Evolutionary conservation across 495 filamentous ascomycete species (phyloP).

Genomic region (Chlorociboria aeruginascens): DNA sequence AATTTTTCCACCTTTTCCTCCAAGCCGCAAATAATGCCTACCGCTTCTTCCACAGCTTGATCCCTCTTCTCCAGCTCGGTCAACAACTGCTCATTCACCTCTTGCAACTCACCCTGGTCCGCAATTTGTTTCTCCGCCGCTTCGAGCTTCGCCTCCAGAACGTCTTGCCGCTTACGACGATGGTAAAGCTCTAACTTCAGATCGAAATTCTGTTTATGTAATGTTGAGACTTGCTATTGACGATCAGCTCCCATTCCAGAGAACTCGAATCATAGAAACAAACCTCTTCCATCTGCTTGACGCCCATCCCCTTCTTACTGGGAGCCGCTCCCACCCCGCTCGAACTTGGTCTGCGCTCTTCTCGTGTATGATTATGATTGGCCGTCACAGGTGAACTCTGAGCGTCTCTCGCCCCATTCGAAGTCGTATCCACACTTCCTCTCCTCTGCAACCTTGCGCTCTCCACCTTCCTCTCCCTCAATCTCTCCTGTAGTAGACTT

Average conservation of each 20-base stretch:
- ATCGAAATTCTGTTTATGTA: slow-evolving; percentile 84
- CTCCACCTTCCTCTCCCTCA: slow-evolving; percentile 37
- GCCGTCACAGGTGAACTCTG: slow-evolving; percentile 19
- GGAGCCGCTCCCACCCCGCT: slow-evolving; percentile 6
- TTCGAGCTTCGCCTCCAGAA: slow-evolving; percentile 49
- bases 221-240: slow-evolving; percentile 37
- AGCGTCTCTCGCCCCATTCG: slow-evolving; percentile 1
- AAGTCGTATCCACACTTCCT: slow-evolving; percentile 14
- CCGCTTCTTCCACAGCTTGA: slow-evolving; percentile 69
- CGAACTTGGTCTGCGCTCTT: slow-evolving; percentile 21
- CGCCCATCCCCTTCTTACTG: slow-evolving; percentile 22
- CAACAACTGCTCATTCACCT: slow-evolving; percentile 57
- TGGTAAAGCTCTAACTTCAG: slow-evolving; percentile 79
- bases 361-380: neutral
- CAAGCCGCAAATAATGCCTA: slow-evolving; percentile 62
- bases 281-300: slow-evolving; percentile 23
- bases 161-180: slow-evolving; percentile 42
- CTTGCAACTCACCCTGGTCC: slow-evolving; percentile 31
- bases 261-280: slow-evolving; percentile 12
- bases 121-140: slow-evolving; percentile 41
- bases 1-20: slow-evolving; percentile 56
- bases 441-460: slow-evolving; percentile 23
- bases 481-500: slow-evolving; percentile 35
- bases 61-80: slow-evolving; percentile 64
- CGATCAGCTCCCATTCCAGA: slow-evolving; percentile 24